Evolutionary conservation across 2,329 filamentous ascomycete genomes (phyloP), one percentile per base, ranked within the genome.

Genomic region (Phaeosphaeria sp.): DNA sequence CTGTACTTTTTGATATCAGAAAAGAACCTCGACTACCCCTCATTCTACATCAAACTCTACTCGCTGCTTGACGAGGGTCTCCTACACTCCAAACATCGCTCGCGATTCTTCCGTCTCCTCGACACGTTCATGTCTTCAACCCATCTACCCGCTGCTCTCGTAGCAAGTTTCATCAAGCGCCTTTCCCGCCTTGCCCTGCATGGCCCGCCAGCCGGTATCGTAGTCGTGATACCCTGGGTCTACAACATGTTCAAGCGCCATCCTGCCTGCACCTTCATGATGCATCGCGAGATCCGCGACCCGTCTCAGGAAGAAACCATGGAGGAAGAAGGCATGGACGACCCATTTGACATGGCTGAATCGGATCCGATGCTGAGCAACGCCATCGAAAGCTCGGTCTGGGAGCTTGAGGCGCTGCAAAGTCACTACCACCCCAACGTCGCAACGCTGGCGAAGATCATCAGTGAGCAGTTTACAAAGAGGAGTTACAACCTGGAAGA

Each of bases 381-480:
- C 41, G 95, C 96, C 18, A 91, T 99, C 58, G 93, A 98, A 56
- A 97, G 92, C 77, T 93, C 90, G 75, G 80, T 99, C 7, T 99
- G 95, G 96, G 95, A 99, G 76, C 84, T 99, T 52, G 90, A 96
- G 59, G 93, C 92, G 57, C 81, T 98, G 56, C 92, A 96, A 76
- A 89, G 88, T 0, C 96, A 99, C 77, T 98, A 96, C 77, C 95
- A 99, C 74, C 95, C 96, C 15, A 99, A 98, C 68, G 92, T 99
- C 22, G 93, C 94, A 0, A 95, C 93, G 2, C 88, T 99, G 66
- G 90, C 93, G 46, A 95, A 93, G 78, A 97, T 99, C 63, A 88
- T 99, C 56, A 91, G 91, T 2, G 93, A 98, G 79, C 95, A 98
- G 76, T 99, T 98, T 76, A 99, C 95, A 2, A 99, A 99, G 80